These are phyloP conservation scores for Aspergillus sp. DNA, from an alignment of 2,329 filamentous ascomycete genomes.

Conservation along the genomic window DNA sequence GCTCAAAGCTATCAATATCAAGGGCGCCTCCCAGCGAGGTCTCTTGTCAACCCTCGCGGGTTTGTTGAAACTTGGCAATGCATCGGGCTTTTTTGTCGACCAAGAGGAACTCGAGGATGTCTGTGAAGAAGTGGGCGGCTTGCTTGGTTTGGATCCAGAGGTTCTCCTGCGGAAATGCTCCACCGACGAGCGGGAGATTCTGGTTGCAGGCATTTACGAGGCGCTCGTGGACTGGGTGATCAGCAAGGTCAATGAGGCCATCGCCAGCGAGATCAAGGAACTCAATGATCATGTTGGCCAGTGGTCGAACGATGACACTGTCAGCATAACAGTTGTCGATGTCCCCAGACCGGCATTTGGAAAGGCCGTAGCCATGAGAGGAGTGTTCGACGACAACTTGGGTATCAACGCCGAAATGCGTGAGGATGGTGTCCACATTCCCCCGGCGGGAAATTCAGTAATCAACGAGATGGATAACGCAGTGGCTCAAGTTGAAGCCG, in stretches of 20 bases:
- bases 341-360: conserved; percentile 74
- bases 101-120: conserved; percentile 78
- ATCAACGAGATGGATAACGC: conserved; percentile 82
- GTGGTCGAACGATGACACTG: conserved; percentile 69
- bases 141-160: conserved; percentile 83
- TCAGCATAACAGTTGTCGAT: conserved; percentile 83
- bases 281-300: conserved; percentile 68
- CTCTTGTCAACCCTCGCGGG: conserved; percentile 83
- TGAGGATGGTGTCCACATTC: conserved; percentile 80
- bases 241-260: conserved; percentile 78
- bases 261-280: conserved; percentile 67
- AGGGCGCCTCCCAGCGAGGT: conserved; percentile 73
- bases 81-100: conserved; percentile 77
- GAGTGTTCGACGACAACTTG: conserved; percentile 84
- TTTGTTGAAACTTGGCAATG: conserved; percentile 86
- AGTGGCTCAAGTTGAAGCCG: conserved; percentile 68
- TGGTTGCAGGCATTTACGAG: conserved; percentile 87
- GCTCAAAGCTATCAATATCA: conserved; percentile 89
- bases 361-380: conserved; percentile 83
- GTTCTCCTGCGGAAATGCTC: conserved; percentile 72
- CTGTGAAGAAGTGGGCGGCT: conserved; percentile 82
- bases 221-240: conserved; percentile 94
- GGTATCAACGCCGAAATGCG: conserved; percentile 98
- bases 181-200: conserved; percentile 74
- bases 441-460: conserved; percentile 71